Conservation (phyloP, 2,329 filamentous ascomycete genomes). For the Allantophomopsis lycopodina region DNA sequence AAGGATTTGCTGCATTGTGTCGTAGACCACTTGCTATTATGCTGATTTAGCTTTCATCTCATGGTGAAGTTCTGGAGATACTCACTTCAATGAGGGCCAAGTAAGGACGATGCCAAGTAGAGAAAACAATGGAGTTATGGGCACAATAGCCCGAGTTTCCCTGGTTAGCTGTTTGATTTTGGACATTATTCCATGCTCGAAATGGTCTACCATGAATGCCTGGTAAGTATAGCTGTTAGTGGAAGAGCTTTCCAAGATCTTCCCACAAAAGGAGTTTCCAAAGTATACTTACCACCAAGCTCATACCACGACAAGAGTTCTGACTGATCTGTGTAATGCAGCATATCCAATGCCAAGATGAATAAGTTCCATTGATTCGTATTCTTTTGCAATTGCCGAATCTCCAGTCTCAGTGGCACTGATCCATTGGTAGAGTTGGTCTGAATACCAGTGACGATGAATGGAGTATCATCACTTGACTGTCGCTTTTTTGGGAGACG, state of each 20-base stretch:
- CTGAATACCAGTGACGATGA: neutral
- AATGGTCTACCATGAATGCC: conserved; percentile 68
- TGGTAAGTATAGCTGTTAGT: conserved; percentile 17
- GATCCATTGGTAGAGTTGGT: conserved; percentile 4
- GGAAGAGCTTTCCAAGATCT: no score
- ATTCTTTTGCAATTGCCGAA: conserved; percentile 48
- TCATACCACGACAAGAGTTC: conserved; percentile 61
- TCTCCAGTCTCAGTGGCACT: conserved; percentile 39
- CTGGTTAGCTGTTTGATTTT: conserved; percentile 22
- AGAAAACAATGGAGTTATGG: conserved; percentile 61
- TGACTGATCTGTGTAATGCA: conserved; percentile 52
- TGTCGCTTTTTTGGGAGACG: neutral
- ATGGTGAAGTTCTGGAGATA: neutral
- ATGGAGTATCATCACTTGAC: neutral
- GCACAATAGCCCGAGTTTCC: conserved; percentile 51
- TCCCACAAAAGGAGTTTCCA: neutral
- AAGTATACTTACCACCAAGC: conserved; percentile 45
- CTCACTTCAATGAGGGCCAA: conserved; percentile 42
- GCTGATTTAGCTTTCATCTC: neutral
- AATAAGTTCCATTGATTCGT: conserved; percentile 60
- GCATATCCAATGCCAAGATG: conserved; percentile 56
- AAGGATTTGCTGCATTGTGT: conserved; percentile 25
- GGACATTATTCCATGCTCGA: conserved; percentile 35
- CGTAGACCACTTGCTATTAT: conserved; percentile 23
- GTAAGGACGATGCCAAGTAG: conserved; percentile 73